phyloP scores from a whole-genome alignment of 2,329 filamentous ascomycete species.

The Nemania serpens region DNA sequence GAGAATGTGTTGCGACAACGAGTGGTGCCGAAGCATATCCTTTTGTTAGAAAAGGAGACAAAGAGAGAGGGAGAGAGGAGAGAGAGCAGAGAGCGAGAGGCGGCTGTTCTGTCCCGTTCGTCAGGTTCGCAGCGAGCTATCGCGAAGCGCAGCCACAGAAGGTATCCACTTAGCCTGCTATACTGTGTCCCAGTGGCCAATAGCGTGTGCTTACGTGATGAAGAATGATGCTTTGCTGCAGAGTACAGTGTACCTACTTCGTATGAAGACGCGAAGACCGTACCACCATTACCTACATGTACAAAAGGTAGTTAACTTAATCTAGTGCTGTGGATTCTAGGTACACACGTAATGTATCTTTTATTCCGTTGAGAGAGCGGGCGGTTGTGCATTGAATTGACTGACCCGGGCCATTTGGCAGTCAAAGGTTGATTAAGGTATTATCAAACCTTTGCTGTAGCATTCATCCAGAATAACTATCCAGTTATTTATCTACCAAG shows the following conservation, averaged over 20 bases:
- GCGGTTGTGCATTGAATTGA: too few species aligned
- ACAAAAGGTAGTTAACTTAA: too few species aligned
- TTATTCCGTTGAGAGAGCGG: too few species aligned
- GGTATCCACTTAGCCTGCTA: constrained; percentile 2
- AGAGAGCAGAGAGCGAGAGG: constrained; percentile 9
- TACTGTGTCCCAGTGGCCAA: constrained; percentile 7
- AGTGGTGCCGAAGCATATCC: constrained; percentile 18
- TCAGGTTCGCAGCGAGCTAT: constrained; percentile 6
- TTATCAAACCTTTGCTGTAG: too few species aligned
- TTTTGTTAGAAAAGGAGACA: constrained; percentile 24
- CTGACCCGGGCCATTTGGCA: too few species aligned
- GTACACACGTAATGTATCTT: too few species aligned
- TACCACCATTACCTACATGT: too few species aligned
- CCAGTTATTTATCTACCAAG: too few species aligned
- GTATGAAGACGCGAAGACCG: neutral
- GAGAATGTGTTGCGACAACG: constrained; percentile 21
- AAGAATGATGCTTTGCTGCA: neutral
- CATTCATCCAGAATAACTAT: too few species aligned
- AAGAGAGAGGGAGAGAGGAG: constrained; percentile 16
- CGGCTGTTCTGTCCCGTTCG: neutral
- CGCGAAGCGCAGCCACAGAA: constrained; percentile 13
- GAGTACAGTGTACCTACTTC: constrained; percentile 3
- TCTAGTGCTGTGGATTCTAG: neutral
- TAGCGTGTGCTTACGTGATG: neutral
- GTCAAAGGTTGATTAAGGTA: too few species aligned